These are phyloP conservation scores for Rhizophagus clarus DNA, from an alignment of 192 early-diverging fungal genomes.

Conservation along the genomic window DNA sequence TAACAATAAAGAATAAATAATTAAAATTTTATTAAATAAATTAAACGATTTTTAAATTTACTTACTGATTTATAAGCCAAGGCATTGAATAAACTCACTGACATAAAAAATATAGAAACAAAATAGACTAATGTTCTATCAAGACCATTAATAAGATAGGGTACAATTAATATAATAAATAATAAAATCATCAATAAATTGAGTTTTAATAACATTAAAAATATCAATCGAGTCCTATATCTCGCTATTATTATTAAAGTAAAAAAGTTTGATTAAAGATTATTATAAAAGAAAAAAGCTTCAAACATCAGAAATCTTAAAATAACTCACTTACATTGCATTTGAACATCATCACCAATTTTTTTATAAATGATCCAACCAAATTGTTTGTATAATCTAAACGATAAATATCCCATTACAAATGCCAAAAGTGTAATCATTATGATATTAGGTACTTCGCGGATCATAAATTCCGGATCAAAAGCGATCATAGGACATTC, in stretches of 20 bases:
- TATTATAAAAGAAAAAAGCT: no score
- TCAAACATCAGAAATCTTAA: no score
- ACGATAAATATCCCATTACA: constrained; percentile 36
- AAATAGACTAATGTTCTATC: not conserved
- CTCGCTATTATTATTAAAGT: not conserved
- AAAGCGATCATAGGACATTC: not conserved
- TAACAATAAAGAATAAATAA: not conserved
- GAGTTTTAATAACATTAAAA: not conserved
- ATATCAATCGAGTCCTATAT: not conserved
- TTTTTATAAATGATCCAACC: constrained; percentile 70
- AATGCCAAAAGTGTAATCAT: not conserved
- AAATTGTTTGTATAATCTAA: constrained; percentile 58
- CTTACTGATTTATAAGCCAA: not conserved
- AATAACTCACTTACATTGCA: constrained; percentile 47
- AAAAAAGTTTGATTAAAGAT: not conserved
- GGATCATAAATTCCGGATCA: not conserved
- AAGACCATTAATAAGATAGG: not conserved
- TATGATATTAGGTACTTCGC: not conserved
- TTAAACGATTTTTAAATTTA: not conserved
- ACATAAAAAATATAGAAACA: not conserved
- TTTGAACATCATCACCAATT: constrained; percentile 62
- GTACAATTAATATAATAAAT: not conserved
- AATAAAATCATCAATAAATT: not conserved
- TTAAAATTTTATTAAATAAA: not conserved
- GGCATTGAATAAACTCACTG: not conserved